Base-by-base conservation (phyloP, 345 rosid genomes). In the Hypericum androsaemum region DNA sequence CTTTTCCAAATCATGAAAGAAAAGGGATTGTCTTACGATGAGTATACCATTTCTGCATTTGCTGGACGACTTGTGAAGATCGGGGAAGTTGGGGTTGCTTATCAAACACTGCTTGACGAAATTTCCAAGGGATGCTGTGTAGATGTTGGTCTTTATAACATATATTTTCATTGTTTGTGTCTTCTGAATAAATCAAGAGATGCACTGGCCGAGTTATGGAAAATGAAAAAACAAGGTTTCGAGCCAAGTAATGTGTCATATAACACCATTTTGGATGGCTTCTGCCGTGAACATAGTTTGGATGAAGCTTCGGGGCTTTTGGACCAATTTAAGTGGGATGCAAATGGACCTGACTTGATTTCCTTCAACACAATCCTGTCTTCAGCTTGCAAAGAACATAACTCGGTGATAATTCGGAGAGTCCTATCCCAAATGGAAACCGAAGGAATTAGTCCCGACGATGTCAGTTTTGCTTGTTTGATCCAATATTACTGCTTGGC, bases 361-460 rank as follows among this genome's bases (percentile, higher is more conserved):
- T 67, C 73, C 22, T 74, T 70, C 47, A 71, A 71, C 54, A 58
- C 71, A 16, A 50, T 74, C 50, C 60, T 71, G 54, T 71, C 63
- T 51, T 35, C 46, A 45, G 73, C 76, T 49, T 67, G 75, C 49
- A 71, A 54, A 53, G 60, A 53, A 42, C 57, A 62, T 12, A 58
- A 64, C 50, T 61, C 57, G 55, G 38, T 62, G 37, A 47, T 71
- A 50, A 55, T 70, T 10, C 45, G 40, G 47, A 61, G 57, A 54
- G 51, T 71, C 12, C 52, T 67, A 54, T 43, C 55, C 22, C 43
- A 53, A 11, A 74, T 74, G 76, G 60, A 61, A 39, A 15, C 39
- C 3, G 60, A 60, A 61, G 52, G 61, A 38, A 12, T 74, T 10
- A 60, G 45, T 64, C 65, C 40, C 41, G 60, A 67, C 53, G 61